phyloP scores from a whole-genome alignment of 306 rosid genomes.

The Fragaria iinumae region DNA sequence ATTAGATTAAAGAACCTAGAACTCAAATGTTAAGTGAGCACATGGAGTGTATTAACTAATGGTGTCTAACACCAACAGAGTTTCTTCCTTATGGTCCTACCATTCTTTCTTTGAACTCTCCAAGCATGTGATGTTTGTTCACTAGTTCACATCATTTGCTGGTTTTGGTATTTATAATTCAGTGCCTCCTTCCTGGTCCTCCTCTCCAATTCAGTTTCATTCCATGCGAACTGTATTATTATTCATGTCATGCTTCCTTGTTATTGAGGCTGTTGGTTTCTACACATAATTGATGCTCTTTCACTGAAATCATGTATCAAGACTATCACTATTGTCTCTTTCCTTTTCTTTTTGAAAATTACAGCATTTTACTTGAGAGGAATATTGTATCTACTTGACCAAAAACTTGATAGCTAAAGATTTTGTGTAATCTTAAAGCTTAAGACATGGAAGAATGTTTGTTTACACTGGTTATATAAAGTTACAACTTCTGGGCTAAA shows the following conservation, averaged over 20 bases:
- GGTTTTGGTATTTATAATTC: neutral
- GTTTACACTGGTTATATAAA: neutral
- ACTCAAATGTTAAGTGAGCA: neutral
- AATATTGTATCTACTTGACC: neutral
- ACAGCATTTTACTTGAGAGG: neutral
- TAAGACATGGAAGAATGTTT: neutral
- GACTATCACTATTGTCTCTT: neutral
- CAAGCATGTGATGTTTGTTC: conserved; percentile 32
- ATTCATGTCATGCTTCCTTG: neutral
- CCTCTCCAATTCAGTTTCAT: neutral
- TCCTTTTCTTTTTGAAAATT: neutral
- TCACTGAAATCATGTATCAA: neutral
- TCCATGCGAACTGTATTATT: neutral
- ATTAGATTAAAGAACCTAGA: neutral
- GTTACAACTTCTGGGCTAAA: neutral
- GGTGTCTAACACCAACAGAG: neutral
- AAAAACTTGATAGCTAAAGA: neutral
- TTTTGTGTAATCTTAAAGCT: neutral
- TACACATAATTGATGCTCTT: neutral
- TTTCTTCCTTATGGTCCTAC: neutral
- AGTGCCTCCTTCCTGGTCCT: neutral
- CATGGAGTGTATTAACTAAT: neutral
- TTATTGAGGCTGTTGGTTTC: neutral
- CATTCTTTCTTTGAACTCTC: conserved; percentile 15
- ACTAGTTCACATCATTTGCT: conserved; percentile 28